Base-by-base conservation (phyloP, 140 eudicot genomes). In the Erigeron philadelphicus region DNA sequence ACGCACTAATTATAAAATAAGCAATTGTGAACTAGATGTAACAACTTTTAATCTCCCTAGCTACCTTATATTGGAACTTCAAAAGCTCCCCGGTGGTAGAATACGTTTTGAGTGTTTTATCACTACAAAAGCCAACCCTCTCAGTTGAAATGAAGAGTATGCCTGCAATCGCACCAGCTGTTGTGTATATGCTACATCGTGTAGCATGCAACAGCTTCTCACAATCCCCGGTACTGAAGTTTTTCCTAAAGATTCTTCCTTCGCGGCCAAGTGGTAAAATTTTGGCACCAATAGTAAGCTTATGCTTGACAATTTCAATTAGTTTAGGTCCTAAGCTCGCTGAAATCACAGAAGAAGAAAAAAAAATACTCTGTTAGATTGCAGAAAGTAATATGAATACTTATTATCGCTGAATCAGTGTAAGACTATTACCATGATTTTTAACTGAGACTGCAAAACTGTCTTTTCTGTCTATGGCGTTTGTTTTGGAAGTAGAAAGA, bases 41-140 rank as follows among this genome's bases (percentile, higher is more conserved):
- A 25, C 10, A 35, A 3, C 10, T 9, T 19, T 4, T 11, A 9
- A 56, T 2, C 13, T 21, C 48, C 43, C 42, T 31, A 31, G 38
- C 42, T 35, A 79, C 87, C 81, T 85, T 85, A 76, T 85, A 85
- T 66, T 73, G 81, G 25, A 64, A 23, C 75, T 79, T 84, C 48
- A 81, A 5, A 0, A 62, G 23, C 17, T 76, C 78, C 60, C 84
- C 84, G 0, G 41, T 44, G 1, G 76, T 54, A 58, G 84, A 71
- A 64, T 73, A 66, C 4, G 46, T 44, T 79, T 79, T 76, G 49
- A 84, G 13, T 44, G 77, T 53, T 45, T 54, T 78, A 25, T 78
- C 75, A 57, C 86, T 84, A 68, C 80, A 68, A 64, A 78, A 81
- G 5, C 76, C 81, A 9, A 81, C 65, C 62, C 72, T 81, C 9